Evolutionary conservation across 257 asterid genomes (phyloP).

Genomic region (Petunia axillaris): DNA sequence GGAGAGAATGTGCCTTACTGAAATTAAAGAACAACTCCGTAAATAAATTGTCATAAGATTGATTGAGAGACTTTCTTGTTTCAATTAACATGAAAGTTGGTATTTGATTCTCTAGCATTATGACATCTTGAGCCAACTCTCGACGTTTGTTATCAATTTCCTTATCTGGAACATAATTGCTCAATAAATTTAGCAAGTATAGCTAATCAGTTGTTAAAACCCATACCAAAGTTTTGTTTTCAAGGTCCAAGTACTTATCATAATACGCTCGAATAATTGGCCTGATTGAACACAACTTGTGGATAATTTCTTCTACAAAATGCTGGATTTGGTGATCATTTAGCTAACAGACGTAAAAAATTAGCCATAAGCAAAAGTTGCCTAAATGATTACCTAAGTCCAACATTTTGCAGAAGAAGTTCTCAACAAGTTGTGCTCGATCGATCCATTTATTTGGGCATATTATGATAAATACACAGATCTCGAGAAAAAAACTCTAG

Average conservation of each 20-base stretch:
- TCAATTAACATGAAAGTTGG: slow-evolving; percentile 36
- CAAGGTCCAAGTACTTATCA: slow-evolving; percentile 19
- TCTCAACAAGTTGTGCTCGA: background rate
- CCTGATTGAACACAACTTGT: background rate
- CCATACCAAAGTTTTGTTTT: background rate
- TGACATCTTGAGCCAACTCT: slow-evolving; percentile 30
- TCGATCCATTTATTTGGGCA: background rate
- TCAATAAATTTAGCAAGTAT: background rate
- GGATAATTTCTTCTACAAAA: background rate
- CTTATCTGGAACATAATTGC: background rate
- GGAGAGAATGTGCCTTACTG: slow-evolving; percentile 39
- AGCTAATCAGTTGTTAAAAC: background rate
- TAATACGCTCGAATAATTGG: background rate
- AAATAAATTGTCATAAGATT: background rate
- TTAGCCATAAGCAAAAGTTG: too few relatives aligned
- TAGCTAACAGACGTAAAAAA: too few relatives aligned
- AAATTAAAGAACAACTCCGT: slow-evolving; percentile 12
- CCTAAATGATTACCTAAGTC: background rate
- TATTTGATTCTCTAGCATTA: slow-evolving; percentile 57
- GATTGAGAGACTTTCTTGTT: background rate
- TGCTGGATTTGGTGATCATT: background rate
- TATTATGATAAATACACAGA: background rate
- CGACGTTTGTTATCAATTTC: background rate
- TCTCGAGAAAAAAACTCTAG: background rate
- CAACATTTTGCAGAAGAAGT: background rate